A percentile compares a stretch with the other conserved stretches of the same genome.
phyloP scores from a whole-genome alignment of 129 eudicot genomes.

The Glebionis coronaria region DNA sequence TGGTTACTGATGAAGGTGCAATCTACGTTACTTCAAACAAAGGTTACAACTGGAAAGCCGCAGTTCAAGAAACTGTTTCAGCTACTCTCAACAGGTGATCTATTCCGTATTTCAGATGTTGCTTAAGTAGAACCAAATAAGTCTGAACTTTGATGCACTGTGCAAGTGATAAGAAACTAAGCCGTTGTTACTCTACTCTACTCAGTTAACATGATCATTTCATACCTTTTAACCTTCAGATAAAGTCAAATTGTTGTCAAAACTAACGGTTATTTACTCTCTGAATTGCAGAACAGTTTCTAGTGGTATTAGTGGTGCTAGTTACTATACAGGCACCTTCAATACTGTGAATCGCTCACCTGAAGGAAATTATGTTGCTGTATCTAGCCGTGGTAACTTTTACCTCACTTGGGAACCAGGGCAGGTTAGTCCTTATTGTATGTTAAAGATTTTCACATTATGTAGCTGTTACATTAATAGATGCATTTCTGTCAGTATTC shows the following conservation, averaged over 20 bases:
- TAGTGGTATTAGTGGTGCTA: slow-evolving; percentile 99
- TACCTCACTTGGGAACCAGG: slow-evolving; percentile 99
- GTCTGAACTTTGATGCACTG: neutral
- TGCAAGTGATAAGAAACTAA: neutral
- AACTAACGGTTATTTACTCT: slow-evolving; percentile 29
- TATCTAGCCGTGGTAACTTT: slow-evolving; percentile 99
- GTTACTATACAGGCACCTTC: slow-evolving; percentile 98
- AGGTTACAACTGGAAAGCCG: slow-evolving; percentile 99
- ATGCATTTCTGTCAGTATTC: neutral
- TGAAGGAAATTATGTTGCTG: slow-evolving; percentile 97
- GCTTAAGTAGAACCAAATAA: no score
- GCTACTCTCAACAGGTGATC: slow-evolving; percentile 95
- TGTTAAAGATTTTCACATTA: neutral
- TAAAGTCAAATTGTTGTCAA: neutral
- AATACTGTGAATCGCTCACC: slow-evolving; percentile 98
- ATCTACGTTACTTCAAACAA: slow-evolving; percentile 85
- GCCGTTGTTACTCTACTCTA: neutral
- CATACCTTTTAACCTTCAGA: slow-evolving; percentile 7
- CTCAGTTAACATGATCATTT: slow-evolving; percentile 4
- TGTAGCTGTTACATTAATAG: neutral
- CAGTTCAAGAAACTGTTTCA: slow-evolving; percentile 99
- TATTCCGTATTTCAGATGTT: neutral
- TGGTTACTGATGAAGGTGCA: slow-evolving; percentile 99
- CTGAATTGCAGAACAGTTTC: slow-evolving; percentile 97
- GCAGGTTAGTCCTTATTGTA: slow-evolving; percentile 53